Base-by-base conservation (phyloP, 257 asterid species). In the Solanum gandarillasii region DNA sequence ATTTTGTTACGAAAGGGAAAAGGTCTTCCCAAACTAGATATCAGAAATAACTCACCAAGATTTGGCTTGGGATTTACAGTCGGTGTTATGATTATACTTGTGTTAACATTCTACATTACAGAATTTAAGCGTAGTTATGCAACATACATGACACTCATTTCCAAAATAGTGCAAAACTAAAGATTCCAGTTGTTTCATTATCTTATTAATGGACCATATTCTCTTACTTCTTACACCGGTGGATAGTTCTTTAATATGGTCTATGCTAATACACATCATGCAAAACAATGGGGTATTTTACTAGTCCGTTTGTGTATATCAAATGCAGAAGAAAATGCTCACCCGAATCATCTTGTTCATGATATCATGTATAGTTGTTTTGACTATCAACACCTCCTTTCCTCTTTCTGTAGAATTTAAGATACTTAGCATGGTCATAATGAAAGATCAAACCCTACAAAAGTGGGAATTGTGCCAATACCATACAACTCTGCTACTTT, bases 281-380 rank as follows among this genome's bases (percentile, higher is more conserved):
- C 85, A 48, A 81, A 81, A 81, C 41, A 46, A 81, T 18, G 25
- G 12, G 41, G 36, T 29, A 81, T 46, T 79, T 81, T 29, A 29
- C 16, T 16, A 48, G 20, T 48, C 43, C 29, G 1, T 29, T 10
- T n/a, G n/a, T 81, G 85, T 36, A 16, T 48, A 2, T 48, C 85
- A 81, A 29, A 48, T 81, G 39, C 85, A 81, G 70, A 81, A 18
- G 70, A 48, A 81, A 34, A 20, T 74, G 90, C 95, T 83, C 65
- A 97, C 99, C 96, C 90, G 94, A 72, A 97, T 97, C 99, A 97
- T 96, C 92, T 93, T 94, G 98, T 92, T 97, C 99, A 97, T 97
- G 91, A 95, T 94, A 89, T 96, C 99, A 75, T 97, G 99, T 81
- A 97, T 93, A 71, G 99, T 97, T 89, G 99, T 96, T 93, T 97